These are phyloP conservation scores for Tardiomyces digboiensis DNA, from an alignment of 1,139 yeast species.

Conservation along the genomic window DNA sequence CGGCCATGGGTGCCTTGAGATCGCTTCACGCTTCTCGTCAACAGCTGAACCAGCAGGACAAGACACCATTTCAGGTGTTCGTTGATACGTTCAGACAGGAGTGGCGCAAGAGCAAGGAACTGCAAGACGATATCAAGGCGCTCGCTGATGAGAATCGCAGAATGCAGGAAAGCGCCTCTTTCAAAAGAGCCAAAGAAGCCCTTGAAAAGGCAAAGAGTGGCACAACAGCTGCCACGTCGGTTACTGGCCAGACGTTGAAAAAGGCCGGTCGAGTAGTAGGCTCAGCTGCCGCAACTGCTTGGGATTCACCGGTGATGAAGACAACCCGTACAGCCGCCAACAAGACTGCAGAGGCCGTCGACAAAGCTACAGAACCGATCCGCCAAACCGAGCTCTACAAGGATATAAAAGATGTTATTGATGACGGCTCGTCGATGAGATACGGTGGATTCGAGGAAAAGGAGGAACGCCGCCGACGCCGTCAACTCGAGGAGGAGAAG, in stretches of 20 bases:
- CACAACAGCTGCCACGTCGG: constrained; percentile 33
- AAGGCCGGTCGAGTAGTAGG: constrained; percentile 96
- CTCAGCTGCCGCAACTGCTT: constrained; percentile 79
- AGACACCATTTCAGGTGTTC: constrained; percentile 87
- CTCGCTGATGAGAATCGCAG: constrained; percentile 95
- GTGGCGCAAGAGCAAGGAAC: constrained; percentile 83
- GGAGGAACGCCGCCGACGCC: constrained; percentile 68
- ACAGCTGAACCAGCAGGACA: constrained; percentile 20
- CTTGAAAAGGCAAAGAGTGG: constrained; percentile 62
- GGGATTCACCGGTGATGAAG: constrained; percentile 94
- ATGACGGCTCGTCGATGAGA: constrained; percentile 79
- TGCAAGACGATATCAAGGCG: constrained; percentile 89
- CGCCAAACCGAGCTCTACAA: constrained; percentile 85
- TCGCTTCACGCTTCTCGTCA: constrained; percentile 1
- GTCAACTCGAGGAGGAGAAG: constrained; percentile 41
- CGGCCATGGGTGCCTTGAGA: constrained; percentile 5
- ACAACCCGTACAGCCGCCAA: constrained; percentile 77
- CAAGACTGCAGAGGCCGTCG: constrained; percentile 65
- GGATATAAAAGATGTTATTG: constrained; percentile 81
- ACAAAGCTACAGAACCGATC: constrained; percentile 89
- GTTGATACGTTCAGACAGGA: constrained; percentile 86
- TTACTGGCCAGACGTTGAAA: constrained; percentile 74
- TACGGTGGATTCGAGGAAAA: constrained; percentile 92
- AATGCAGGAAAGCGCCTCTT: constrained; percentile 90
- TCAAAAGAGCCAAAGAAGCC: constrained; percentile 89